Conservation (phyloP, 768 basidiomycete species). For the Suillus americanus region DNA sequence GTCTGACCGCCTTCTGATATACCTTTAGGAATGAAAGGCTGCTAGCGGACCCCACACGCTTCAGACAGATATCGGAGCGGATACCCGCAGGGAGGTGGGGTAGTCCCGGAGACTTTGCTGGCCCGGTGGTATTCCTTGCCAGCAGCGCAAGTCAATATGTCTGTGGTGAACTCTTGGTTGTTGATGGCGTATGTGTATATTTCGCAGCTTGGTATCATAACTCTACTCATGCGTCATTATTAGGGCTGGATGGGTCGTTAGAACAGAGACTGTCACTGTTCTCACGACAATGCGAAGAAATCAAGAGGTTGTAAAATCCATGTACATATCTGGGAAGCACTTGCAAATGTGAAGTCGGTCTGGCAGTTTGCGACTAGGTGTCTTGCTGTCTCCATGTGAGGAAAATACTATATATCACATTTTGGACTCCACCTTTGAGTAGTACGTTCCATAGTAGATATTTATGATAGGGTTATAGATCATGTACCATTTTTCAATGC, state of each 20-base stretch:
- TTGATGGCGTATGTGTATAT: conserved; percentile 64
- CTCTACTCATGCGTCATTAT: conserved; percentile 13
- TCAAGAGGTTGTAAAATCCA: not conserved
- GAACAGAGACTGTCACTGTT: conserved; percentile 5
- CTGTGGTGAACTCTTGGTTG: conserved; percentile 65
- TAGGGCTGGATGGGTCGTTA: conserved; percentile 66
- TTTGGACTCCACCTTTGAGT: not conserved
- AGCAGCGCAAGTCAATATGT: conserved; percentile 65
- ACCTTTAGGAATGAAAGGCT: conserved; percentile 60
- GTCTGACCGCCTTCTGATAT: conserved; percentile 7
- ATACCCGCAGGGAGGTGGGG: conserved; percentile 74
- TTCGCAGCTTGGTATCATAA: conserved; percentile 6
- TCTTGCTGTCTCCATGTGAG: not conserved
- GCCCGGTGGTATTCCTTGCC: conserved; percentile 65
- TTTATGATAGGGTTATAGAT: not conserved
- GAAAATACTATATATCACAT: not conserved
- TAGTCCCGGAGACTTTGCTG: conserved; percentile 63
- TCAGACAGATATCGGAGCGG: conserved; percentile 67
- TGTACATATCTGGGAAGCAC: not conserved
- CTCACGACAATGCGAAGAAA: not conserved
- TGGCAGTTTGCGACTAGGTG: not conserved
- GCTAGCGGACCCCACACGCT: conserved; percentile 58
- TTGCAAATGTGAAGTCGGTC: not conserved
- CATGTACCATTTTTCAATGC: not conserved
- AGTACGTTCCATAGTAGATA: not conserved